Percentiles rank a stretch among this genome's conserved stretches.
phyloP scores from a whole-genome alignment of 2,329 filamentous ascomycete genomes.

The Arthrocladium fulminans region DNA sequence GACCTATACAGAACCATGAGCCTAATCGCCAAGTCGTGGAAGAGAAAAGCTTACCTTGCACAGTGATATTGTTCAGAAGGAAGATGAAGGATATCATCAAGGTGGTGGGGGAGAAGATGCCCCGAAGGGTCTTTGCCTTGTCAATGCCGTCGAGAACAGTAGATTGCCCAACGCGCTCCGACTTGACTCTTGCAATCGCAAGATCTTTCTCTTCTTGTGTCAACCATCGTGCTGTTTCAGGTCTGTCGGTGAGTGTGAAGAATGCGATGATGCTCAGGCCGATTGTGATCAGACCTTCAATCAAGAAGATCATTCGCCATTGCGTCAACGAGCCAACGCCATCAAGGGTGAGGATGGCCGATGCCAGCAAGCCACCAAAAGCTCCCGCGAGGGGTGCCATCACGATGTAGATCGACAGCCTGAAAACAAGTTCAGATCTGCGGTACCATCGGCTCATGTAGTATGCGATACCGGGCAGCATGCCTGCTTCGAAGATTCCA shows the following conservation, averaged over 20 bases:
- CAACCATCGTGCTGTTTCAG: slow-evolving; percentile 59
- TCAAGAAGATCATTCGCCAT: slow-evolving; percentile 64
- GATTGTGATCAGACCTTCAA: slow-evolving; percentile 60
- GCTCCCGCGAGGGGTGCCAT: slow-evolving; percentile 62
- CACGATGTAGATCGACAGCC: slow-evolving; percentile 60
- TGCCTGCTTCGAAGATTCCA: slow-evolving; percentile 54
- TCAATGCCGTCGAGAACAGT: slow-evolving; percentile 57
- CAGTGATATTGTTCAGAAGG: slow-evolving; percentile 59
- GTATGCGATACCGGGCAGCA: slow-evolving; percentile 66
- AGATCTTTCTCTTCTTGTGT: slow-evolving; percentile 56
- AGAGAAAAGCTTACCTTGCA: slow-evolving; percentile 37
- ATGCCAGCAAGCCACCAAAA: slow-evolving; percentile 60
- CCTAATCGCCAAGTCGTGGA: not conserved
- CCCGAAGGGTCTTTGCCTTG: slow-evolving; percentile 49
- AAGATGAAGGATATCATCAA: slow-evolving; percentile 51
- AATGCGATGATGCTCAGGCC: slow-evolving; percentile 53
- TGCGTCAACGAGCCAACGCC: slow-evolving; percentile 47
- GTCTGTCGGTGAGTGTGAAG: slow-evolving; percentile 58
- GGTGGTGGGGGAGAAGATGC: slow-evolving; percentile 57
- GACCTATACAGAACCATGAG: too few relatives aligned
- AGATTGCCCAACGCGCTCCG: slow-evolving; percentile 55
- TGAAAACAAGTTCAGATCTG: slow-evolving; percentile 58
- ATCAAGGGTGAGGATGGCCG: slow-evolving; percentile 54
- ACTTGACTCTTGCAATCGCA: slow-evolving; percentile 58
- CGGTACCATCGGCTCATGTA: slow-evolving; percentile 59